Conservation (phyloP, 768 basidiomycete genomes). For the Mycena indigotica region DNA sequence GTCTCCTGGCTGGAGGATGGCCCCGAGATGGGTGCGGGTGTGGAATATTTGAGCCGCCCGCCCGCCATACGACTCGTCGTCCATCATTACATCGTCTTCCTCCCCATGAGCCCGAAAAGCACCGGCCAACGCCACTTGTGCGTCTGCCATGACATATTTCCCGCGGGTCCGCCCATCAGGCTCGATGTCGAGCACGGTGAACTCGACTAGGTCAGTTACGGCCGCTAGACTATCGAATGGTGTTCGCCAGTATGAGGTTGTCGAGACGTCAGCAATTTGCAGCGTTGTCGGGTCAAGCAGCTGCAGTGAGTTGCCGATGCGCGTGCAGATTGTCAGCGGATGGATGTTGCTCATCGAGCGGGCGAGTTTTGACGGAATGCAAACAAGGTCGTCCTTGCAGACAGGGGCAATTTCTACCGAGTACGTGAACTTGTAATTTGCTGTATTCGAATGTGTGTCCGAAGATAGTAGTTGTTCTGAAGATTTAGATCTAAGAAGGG, state of each 20-base stretch:
- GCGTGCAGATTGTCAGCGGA: constrained; percentile 83
- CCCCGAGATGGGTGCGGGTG: constrained; percentile 95
- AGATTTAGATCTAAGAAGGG: constrained; percentile 68
- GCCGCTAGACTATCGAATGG: constrained; percentile 85
- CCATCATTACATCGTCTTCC: constrained; percentile 61
- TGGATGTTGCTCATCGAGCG: constrained; percentile 84
- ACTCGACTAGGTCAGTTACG: constrained; percentile 87
- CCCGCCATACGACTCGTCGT: constrained; percentile 52
- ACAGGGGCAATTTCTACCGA: constrained; percentile 96
- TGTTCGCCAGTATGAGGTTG: constrained; percentile 86
- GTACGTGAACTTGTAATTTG: constrained; percentile 97
- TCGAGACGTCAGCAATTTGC: constrained; percentile 76
- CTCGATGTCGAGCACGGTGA: constrained; percentile 93
- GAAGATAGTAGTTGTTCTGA: constrained; percentile 94
- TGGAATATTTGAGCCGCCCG: constrained; percentile 81
- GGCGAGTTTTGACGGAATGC: constrained; percentile 82
- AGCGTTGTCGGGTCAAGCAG: constrained; percentile 88
- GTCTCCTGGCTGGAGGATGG: constrained; percentile 89
- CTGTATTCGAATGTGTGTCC: constrained; percentile 89
- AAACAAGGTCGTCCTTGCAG: constrained; percentile 97
- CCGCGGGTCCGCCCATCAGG: constrained; percentile 68
- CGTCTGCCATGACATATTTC: constrained; percentile 77
- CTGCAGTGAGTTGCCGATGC: constrained; percentile 90
- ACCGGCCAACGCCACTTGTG: constrained; percentile 85
- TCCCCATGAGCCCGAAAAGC: constrained; percentile 54